phyloP scores from a whole-genome alignment of 2,329 filamentous ascomycete species.

The Plenodomus tracheiphilus region DNA sequence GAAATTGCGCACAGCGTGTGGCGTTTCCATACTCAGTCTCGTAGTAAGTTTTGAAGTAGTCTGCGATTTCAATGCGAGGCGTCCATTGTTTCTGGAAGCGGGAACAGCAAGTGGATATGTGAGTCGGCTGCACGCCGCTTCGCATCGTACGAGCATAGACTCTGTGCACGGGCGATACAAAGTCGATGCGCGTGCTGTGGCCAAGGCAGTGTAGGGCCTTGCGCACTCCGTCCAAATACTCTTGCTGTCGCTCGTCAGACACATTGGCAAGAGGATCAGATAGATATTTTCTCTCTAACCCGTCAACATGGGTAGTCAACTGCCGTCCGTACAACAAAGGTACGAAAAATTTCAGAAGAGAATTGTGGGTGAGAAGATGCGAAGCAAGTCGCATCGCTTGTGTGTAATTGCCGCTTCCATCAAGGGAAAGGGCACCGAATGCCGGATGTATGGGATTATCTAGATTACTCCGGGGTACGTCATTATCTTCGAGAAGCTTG shows the following conservation, averaged over 20 bases:
- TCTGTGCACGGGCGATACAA: constrained; percentile 11
- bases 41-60: constrained; percentile 24
- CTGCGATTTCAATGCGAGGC: constrained; percentile 28
- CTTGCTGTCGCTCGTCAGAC: constrained; percentile 10
- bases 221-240: constrained; percentile 21
- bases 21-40: constrained; percentile 22
- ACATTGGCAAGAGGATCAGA: constrained; percentile 21
- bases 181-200: constrained; percentile 26
- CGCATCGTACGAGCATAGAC: constrained; percentile 29
- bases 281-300: constrained; percentile 19
- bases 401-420: constrained; percentile 15
- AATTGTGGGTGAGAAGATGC: constrained; percentile 34
- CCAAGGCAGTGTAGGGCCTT: constrained; percentile 32
- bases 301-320: constrained; percentile 7
- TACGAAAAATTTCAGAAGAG: constrained; percentile 36
- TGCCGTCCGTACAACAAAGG: constrained; percentile 30
- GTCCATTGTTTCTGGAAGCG: constrained; percentile 15
- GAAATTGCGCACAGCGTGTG: constrained; percentile 33
- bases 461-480: constrained; percentile 25
- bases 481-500: constrained; percentile 31
- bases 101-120: constrained; percentile 12
- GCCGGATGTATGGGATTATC: constrained; percentile 36
- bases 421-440: constrained; percentile 21
- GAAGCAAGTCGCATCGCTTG: constrained; percentile 38
- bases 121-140: constrained; percentile 3